Evolutionary conservation across 2,329 filamentous ascomycete species (phyloP), one percentile per base, ranked within the genome.

Genomic region (Alternaria longipes): DNA sequence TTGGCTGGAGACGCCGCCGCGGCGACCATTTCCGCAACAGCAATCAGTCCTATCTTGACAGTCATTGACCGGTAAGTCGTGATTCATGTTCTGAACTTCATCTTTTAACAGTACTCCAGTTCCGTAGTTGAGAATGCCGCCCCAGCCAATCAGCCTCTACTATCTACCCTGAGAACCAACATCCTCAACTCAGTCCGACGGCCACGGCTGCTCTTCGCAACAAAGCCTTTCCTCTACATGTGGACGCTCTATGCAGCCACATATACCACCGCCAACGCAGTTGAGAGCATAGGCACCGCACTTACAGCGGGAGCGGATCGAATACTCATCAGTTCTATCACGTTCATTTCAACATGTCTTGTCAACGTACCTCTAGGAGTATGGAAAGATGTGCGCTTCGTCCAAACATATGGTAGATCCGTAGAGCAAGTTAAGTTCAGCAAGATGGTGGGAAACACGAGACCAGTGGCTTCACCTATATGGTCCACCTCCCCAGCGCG

Each of bases 371-470:
- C 73, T 1, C 50, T 73, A 7, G 69, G 70, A 14, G 65, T 74
- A 8, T 71, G 67, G 67, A 74, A 75, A 58, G 72, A 76, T 50
- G 61, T 76, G 36, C 65, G 64, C 26, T 75, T 75, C 45, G 72
- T 74, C 8, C 72, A 71, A 49, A 54, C 69, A 36, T 75, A 69
- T 46, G 71, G 70, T 26, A 56, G 58, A 22, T 46, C 46, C 5
- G 54, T 55, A 26, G 46, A 51, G 18, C 40, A 16, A 16, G 12
- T 42, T 24, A 8, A 18, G 11, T 16, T 42, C 12, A 24, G 12
- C 12, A 42, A 16, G 1, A 42, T 24, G 5, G 20, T 11, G 20
- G 6, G 9, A 42, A 36, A 20, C 16, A 38, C 20, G 32, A 50
- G 32, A 50, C 26, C 30, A 26, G 8, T 16, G 20, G 12, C 12